Conservation (phyloP, 1,284 basidiomycete genomes). For the Hypsizygus ulmarius region DNA sequence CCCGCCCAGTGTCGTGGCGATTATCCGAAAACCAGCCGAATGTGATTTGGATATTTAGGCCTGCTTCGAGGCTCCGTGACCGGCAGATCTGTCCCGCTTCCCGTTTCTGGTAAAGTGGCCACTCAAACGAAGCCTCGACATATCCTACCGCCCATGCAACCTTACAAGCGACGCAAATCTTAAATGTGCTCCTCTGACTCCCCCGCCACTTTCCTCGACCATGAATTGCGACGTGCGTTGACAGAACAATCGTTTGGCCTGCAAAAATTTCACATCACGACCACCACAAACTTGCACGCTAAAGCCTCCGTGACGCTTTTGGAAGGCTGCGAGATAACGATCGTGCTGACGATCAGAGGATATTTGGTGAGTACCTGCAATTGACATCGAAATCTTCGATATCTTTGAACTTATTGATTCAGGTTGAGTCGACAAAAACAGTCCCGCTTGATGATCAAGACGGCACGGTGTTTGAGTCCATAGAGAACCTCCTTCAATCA, state of each 20-base stretch:
- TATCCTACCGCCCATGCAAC: neutral
- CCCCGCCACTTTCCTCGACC: conserved; percentile 41
- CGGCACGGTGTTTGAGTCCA: conserved; percentile 43
- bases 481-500: conserved; percentile 54
- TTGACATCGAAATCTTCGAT: conserved; percentile 1
- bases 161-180: neutral
- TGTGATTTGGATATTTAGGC: too few species aligned
- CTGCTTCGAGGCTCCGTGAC: too few species aligned
- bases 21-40: too few species aligned
- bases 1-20: too few species aligned
- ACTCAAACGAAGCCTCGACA: neutral
- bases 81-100: too few species aligned
- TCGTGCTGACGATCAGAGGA: conserved; percentile 52
- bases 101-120: neutral
- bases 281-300: conserved; percentile 44
- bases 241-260: conserved; percentile 61
- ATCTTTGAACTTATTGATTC: conserved; percentile 9
- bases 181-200: conserved; percentile 17
- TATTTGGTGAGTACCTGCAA: conserved; percentile 42
- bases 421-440: conserved; percentile 23
- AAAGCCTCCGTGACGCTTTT: conserved; percentile 51
- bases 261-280: conserved; percentile 40
- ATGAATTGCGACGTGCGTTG: conserved; percentile 54
- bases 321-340: conserved; percentile 46
- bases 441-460: conserved; percentile 14